Evolutionary conservation across 148 eudicot genomes (phyloP), one percentile per base, ranked within the genome.

Genomic region (Dianthus caryophyllus): DNA sequence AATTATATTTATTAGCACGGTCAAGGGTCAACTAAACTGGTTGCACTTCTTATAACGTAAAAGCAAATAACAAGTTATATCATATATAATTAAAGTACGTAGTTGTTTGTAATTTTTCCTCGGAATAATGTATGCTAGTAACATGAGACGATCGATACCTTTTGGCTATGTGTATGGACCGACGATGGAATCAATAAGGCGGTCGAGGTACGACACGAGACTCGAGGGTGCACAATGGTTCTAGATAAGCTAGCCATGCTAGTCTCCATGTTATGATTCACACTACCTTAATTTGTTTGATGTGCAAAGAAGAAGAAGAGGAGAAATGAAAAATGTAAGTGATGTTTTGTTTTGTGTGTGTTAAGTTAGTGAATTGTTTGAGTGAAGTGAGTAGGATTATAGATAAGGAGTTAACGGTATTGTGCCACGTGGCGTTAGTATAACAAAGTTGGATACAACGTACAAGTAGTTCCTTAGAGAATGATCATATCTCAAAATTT

Each of bases 181-280:
- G 84, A 75, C 10, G 87, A 57, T 9, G 86, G 79, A 70, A 64
- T 81, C 79, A 49, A 69, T n/a, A 84, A 76, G 3, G 85, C 61
- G 73, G 91, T 69, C 2, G 97, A 82, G 27, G 83, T 87, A 16
- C 80, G 85, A 59, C 91, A 79, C 60, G 91, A 77, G 54, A 76
- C 79, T 72, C 74, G 80, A 24, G 98, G 90, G 61, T 84, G 71
- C 75, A 86, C 61, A 15, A 86, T 68, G 48, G 84, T 85, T 38
- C 83, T 86, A 27, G 97, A 80, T 27, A 81, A 87, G 76, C 88
- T 80, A 30, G 92, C 82, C 56, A 89, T 82, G 56, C 88, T 67
- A 22, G 90, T 70, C 80, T 93, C 96, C 96, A 89, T 93, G 6
- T 31, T 9, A 66, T 58, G n/a, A 12, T 18, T 1, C 16, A 29